Percentiles rank a stretch among this genome's conserved stretches.
phyloP scores from a whole-genome alignment of 345 rosid species.

The Populus euphratica region DNA sequence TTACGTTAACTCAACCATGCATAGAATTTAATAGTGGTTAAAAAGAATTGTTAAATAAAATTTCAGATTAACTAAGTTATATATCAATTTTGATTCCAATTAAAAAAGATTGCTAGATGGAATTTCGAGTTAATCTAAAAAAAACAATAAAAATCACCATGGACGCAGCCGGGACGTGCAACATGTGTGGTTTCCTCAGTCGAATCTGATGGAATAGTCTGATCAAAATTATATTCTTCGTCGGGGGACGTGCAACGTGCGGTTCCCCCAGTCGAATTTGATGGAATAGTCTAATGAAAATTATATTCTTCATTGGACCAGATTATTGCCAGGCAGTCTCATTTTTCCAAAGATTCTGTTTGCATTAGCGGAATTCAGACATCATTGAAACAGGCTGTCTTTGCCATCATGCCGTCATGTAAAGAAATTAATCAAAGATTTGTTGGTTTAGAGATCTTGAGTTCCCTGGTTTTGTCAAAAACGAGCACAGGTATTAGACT shows the following conservation, averaged over 20 bases:
- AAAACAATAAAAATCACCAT: no score
- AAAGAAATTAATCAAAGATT: not conserved
- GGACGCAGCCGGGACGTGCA: no score
- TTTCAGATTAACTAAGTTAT: no score
- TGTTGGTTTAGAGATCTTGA: not conserved
- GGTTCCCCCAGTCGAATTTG: not conserved
- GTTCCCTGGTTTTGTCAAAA: not conserved
- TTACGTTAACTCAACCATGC: no score
- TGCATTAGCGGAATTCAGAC: not conserved
- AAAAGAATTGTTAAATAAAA: no score
- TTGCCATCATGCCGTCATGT: not conserved
- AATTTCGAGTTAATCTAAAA: no score
- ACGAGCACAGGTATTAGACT: not conserved
- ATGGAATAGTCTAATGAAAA: not conserved
- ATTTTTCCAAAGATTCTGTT: not conserved
- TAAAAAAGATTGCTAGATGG: no score
- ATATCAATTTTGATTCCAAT: no score
- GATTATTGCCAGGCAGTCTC: not conserved
- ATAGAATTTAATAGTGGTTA: no score
- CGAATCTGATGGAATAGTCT: no score
- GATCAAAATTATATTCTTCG: no score
- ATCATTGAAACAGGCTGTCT: not conserved
- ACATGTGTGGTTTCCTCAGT: no score
- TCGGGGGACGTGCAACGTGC: not conserved
- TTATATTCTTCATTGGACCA: not conserved